phyloP scores from a whole-genome alignment of 176 grass and related monocot species.

The Carex scoparia region DNA sequence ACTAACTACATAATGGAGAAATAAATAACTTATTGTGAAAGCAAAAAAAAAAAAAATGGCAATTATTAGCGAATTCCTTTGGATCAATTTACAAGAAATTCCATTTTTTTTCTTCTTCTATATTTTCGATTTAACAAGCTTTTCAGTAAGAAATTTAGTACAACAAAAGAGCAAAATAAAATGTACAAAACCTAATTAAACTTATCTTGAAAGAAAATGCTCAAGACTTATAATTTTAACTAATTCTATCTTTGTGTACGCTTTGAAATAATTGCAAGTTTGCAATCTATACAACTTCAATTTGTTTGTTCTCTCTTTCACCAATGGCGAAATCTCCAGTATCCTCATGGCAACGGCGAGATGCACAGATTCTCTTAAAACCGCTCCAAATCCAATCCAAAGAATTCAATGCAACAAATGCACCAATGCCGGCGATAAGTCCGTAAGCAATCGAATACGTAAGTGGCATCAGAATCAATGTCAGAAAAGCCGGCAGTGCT shows the following conservation, averaged over 20 bases:
- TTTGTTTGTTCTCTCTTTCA: slow-evolving; percentile 9
- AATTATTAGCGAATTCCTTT: neutral
- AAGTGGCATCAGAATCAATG: slow-evolving; percentile 69
- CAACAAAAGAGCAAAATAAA: neutral
- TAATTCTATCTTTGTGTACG: slow-evolving; percentile 3
- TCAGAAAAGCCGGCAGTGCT: slow-evolving; percentile 60
- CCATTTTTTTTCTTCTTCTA: neutral
- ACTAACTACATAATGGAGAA: neutral
- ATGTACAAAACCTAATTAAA: too few species aligned
- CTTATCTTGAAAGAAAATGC: neutral
- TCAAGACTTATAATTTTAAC: neutral
- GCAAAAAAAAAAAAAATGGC: too few species aligned
- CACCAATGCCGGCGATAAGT: slow-evolving; percentile 51
- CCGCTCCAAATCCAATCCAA: slow-evolving; percentile 34
- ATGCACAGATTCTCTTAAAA: slow-evolving; percentile 13
- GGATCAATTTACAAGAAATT: neutral
- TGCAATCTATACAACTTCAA: slow-evolving; percentile 12
- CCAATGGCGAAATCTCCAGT: neutral
- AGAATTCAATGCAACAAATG: slow-evolving; percentile 43
- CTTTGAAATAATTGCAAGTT: neutral
- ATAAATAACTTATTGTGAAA: neutral
- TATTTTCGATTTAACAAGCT: neutral
- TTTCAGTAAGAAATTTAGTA: neutral
- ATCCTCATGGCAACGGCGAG: slow-evolving; percentile 19
- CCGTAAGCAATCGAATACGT: slow-evolving; percentile 76